Evolutionary conservation across 805 yeast species (phyloP).

Genomic region (Wickerhamiella hasegawae): DNA sequence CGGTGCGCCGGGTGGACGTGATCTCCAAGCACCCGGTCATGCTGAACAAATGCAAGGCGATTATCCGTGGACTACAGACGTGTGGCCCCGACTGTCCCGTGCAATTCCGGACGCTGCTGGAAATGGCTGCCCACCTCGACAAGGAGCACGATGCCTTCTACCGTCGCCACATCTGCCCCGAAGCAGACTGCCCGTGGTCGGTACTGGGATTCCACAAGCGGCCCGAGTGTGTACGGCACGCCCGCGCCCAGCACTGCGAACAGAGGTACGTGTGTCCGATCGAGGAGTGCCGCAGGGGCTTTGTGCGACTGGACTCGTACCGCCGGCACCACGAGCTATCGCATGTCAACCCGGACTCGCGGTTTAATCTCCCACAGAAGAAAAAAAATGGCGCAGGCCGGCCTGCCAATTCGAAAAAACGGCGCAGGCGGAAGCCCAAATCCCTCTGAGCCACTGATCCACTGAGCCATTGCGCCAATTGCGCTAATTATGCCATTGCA

Average conservation of each 20-base stretch:
- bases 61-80: background rate
- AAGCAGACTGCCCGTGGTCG: slow-evolving; percentile 7
- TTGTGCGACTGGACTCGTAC: slow-evolving; percentile 2
- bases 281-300: background rate
- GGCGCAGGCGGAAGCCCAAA: too few relatives aligned
- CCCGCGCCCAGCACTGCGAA: slow-evolving; percentile 2
- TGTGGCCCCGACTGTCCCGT: background rate
- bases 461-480: too few relatives aligned
- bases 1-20: too few relatives aligned
- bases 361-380: background rate
- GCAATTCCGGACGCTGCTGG: background rate
- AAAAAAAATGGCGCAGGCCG: slow-evolving; percentile 7
- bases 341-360: background rate
- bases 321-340: background rate
- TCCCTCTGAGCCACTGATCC: too few relatives aligned
- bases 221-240: slow-evolving; percentile 6
- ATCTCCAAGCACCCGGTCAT: too few relatives aligned
- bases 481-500: too few relatives aligned
- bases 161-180: slow-evolving; percentile 8
- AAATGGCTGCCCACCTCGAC: slow-evolving; percentile 8
- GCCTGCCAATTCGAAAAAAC: too few relatives aligned
- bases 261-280: slow-evolving; percentile 1
- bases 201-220: slow-evolving; percentile 7
- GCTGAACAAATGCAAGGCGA: too few relatives aligned
- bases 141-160: slow-evolving; percentile 1